Percentiles rank a stretch among this genome's conserved stretches.
These are phyloP conservation scores for Hypoxylon sp. DNA, from an alignment of 2,329 filamentous ascomycete genomes.

Conservation along the genomic window DNA sequence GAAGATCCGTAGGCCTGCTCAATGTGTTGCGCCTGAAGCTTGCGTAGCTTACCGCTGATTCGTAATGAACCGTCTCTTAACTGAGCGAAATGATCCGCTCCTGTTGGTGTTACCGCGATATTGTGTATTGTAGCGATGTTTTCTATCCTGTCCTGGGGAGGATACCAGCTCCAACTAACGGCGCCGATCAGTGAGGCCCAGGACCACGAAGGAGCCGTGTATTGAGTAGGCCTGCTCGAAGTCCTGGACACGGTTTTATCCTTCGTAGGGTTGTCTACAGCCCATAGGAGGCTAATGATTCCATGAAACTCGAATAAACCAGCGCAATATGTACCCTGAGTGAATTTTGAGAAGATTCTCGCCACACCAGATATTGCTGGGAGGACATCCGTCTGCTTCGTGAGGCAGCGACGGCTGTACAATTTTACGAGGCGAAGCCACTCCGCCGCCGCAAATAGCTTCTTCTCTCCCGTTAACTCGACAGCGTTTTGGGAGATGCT, in stretches of 20 bases:
- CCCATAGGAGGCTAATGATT: slow-evolving; percentile 16
- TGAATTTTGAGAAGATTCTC: background rate
- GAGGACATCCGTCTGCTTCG: background rate
- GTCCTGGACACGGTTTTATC: slow-evolving; percentile 10
- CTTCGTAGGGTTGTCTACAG: background rate
- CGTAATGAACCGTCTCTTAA: background rate
- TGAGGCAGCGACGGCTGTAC: background rate
- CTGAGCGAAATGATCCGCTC: slow-evolving; percentile 10
- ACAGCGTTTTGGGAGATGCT: background rate
- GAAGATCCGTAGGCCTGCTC: slow-evolving; percentile 8
- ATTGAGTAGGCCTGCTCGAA: slow-evolving; percentile 1
- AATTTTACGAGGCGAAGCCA: background rate
- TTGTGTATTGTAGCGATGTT: background rate
- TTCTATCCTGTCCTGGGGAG: slow-evolving; percentile 14
- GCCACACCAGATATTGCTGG: background rate
- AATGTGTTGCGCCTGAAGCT: background rate
- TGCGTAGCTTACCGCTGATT: slow-evolving; percentile 14
- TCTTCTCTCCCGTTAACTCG: background rate
- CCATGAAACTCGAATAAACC: background rate
- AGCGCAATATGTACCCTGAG: background rate
- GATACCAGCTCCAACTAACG: slow-evolving; percentile 25
- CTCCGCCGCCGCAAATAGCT: background rate
- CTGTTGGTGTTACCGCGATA: background rate
- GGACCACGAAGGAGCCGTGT: slow-evolving; percentile 20
- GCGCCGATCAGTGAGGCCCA: slow-evolving; percentile 15